These are phyloP conservation scores for Coemansia sp. DNA, from an alignment of 192 early-diverging fungal species.

Conservation along the genomic window DNA sequence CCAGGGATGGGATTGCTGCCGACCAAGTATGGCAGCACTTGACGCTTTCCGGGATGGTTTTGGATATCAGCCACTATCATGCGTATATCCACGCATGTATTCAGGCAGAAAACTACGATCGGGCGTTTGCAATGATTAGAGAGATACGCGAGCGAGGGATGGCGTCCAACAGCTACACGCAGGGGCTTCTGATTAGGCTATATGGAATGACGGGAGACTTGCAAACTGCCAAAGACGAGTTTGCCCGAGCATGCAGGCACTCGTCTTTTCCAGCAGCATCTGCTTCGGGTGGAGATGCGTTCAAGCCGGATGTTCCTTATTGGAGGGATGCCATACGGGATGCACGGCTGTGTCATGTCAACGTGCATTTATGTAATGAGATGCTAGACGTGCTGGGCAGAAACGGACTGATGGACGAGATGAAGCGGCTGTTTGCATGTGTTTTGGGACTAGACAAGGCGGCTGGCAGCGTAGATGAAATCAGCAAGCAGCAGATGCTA, in stretches of 20 bases:
- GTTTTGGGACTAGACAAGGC: conserved; percentile 9
- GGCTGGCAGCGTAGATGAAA: background rate
- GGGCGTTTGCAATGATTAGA: conserved; percentile 16
- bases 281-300: background rate
- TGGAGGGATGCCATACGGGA: conserved; percentile 18
- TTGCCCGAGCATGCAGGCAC: conserved; percentile 10
- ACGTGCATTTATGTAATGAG: conserved; percentile 14
- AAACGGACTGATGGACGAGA: conserved; percentile 45
- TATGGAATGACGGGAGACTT: conserved; percentile 34
- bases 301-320: background rate
- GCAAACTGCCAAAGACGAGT: conserved; percentile 17
- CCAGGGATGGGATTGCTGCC: conserved; percentile 6
- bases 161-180: conserved; percentile 21
- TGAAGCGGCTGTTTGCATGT: conserved; percentile 19
- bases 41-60: conserved; percentile 20
- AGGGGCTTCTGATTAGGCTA: conserved; percentile 12
- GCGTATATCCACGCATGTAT: conserved; percentile 22
- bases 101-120: conserved; percentile 4
- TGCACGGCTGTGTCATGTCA: background rate
- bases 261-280: background rate
- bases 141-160: conserved; percentile 21
- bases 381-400: conserved; percentile 44
- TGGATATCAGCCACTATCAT: conserved; percentile 32
- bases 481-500: background rate
- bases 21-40: conserved; percentile 37